Percentiles rank a stretch among this genome's conserved stretches.
These are phyloP conservation scores for Kwoniella dendrophila DNA, from an alignment of 768 basidiomycete genomes.

Conservation along the genomic window DNA sequence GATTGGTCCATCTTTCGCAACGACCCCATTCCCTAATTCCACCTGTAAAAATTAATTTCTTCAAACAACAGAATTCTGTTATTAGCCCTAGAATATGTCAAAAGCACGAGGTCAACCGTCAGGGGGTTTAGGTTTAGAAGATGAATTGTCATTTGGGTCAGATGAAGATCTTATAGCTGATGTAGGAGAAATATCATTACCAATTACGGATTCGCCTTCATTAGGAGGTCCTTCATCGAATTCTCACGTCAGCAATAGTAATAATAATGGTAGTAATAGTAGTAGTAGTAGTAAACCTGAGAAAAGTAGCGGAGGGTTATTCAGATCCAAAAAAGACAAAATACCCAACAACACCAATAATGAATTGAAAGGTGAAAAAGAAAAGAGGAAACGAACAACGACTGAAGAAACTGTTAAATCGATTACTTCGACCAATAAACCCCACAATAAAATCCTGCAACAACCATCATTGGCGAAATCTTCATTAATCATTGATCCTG, in stretches of 20 bases:
- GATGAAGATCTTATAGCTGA: slow-evolving; percentile 35
- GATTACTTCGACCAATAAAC: slow-evolving; percentile 1
- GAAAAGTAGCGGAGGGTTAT: no score
- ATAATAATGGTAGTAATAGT: not conserved
- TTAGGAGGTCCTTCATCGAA: not conserved
- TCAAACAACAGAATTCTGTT: no score
- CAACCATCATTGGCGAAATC: slow-evolving; percentile 26
- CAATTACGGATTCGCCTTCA: not conserved
- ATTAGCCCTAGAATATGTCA: slow-evolving; percentile 1
- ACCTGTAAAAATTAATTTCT: no score
- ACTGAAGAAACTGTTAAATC: slow-evolving; percentile 21
- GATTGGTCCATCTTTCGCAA: no score
- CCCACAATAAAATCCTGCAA: not conserved
- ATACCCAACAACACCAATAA: slow-evolving; percentile 7
- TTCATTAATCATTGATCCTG: slow-evolving; percentile 17
- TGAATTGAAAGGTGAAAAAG: slow-evolving; percentile 3
- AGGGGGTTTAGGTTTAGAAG: slow-evolving; percentile 32
- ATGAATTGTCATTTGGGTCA: slow-evolving; percentile 35
- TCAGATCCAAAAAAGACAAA: not conserved
- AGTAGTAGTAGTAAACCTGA: no score
- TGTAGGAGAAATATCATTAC: slow-evolving; percentile 27
- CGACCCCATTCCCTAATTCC: no score
- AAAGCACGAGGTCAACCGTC: slow-evolving; percentile 1
- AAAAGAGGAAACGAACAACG: slow-evolving; percentile 15
- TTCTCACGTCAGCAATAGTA: slow-evolving; percentile 5